Evolutionary conservation across 306 rosid genomes (phyloP), one percentile per base, ranked within the genome.

Genomic region (Rosa multiflora): DNA sequence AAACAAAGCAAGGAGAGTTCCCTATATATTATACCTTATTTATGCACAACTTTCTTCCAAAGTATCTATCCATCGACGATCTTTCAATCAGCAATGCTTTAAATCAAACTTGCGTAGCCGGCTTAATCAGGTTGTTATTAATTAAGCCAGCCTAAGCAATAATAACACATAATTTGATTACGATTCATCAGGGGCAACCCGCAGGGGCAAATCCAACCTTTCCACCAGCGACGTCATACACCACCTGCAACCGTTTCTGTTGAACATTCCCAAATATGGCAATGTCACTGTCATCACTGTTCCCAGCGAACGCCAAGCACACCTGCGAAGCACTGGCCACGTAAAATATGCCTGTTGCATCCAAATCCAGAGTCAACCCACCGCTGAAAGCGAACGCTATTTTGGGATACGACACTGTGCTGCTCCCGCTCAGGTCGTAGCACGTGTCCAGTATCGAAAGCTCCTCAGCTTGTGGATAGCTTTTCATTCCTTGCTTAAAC

Each of bases 231-330:
- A 88, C 81, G 76, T 93, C 97, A 71, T 93, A 91, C 1, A 90
- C 88, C 69, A 93, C 93, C 48, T 87, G 78, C 17, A 88, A 6
- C 11, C 89, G 86, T 43, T 56, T 88, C 70, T 93, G 98, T 47
- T 93, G 98, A 44, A 88, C 91, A 76, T 91, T 93, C 42, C 98
- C 98, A 2, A 90, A 81, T 1, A 93, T 90, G 1, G 89, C 68
- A 14, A 85, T 7, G 18, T 76, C 81, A 0, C 80, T 77, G 1
- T 82, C 93, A 68, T 82, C 90, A 0, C 17, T 26, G 29, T 91
- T 93, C 0, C 83, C 70, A 0, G 98, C 92, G 51, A 93, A 91
- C 0, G 90, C 98, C 64, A 94, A 61, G 40, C 98, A 94, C 20
- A 66, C 91, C 56, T 90, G 93, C 8, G 75, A 37, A 13, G 1